These are phyloP conservation scores for Metarhizium anisopliae DNA, from an alignment of 2,329 filamentous ascomycete genomes.

Conservation along the genomic window DNA sequence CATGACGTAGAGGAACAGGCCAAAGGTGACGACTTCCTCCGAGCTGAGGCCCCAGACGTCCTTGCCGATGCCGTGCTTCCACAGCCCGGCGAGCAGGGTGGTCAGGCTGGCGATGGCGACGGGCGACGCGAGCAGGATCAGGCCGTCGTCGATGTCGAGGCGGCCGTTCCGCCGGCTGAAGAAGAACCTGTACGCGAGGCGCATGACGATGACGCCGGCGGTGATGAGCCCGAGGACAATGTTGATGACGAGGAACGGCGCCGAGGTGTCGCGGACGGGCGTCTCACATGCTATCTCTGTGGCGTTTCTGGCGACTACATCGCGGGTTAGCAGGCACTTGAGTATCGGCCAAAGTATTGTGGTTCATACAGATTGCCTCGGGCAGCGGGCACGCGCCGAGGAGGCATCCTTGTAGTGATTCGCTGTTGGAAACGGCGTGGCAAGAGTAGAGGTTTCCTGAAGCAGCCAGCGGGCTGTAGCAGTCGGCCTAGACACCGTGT, in stretches of 20 bases:
- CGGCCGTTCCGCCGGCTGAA: not conserved
- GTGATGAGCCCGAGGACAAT: not conserved
- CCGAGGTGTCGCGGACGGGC: not conserved
- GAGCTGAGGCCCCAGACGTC: not conserved
- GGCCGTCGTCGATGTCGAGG: not conserved
- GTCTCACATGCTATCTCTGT: conserved; percentile 1
- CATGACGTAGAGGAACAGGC: conserved; percentile 27
- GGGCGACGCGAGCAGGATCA: conserved; percentile 1
- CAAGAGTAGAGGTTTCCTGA: not conserved
- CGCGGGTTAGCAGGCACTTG: not conserved
- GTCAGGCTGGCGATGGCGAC: not conserved
- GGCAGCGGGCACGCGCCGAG: not conserved
- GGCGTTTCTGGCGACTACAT: not conserved
- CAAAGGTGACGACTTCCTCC: conserved; percentile 16
- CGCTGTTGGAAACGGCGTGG: not conserved
- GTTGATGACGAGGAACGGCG: conserved; percentile 1
- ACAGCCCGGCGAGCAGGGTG: not conserved
- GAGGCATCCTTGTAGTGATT: not conserved
- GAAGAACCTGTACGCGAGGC: not conserved
- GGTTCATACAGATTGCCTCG: not conserved
- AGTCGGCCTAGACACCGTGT: not conserved
- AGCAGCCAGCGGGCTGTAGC: not conserved
- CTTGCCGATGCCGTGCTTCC: conserved; percentile 1
- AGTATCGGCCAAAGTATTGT: not conserved
- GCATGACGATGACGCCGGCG: not conserved